Conservation (phyloP, 129 eudicot species). For the Escallonia herrerae region DNA sequence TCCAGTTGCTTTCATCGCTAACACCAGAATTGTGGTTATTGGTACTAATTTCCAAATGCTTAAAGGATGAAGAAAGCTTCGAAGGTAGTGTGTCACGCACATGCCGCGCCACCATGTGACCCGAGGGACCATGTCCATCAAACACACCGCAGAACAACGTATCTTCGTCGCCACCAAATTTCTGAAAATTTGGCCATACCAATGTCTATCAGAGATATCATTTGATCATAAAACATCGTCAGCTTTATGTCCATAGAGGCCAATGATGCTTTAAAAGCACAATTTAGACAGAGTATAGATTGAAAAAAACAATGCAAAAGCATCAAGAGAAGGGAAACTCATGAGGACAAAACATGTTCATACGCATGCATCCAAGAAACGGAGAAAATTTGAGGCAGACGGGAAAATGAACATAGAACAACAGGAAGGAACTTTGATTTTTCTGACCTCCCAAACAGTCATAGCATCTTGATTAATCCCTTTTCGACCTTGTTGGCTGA, state of each 20-base stretch:
- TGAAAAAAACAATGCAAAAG: background rate
- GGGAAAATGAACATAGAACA: background rate
- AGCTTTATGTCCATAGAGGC: background rate
- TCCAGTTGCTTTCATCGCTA: background rate
- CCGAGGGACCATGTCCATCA: conserved; percentile 85
- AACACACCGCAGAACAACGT: conserved; percentile 56
- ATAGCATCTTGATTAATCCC: conserved; percentile 75
- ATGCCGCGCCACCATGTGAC: conserved; percentile 54
- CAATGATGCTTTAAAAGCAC: background rate
- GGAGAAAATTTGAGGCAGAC: background rate
- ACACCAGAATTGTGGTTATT: background rate
- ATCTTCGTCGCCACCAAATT: conserved; percentile 46
- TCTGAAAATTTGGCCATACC: conserved; percentile 18
- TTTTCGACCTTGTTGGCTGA: conserved; percentile 49
- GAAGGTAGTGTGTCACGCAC: conserved; percentile 51
- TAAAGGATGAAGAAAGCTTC: conserved; percentile 28
- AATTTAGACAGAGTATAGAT: background rate
- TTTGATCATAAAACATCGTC: background rate
- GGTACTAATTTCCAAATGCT: conserved; percentile 13
- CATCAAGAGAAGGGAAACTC: background rate
- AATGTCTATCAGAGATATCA: background rate
- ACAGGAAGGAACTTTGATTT: background rate
- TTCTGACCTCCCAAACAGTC: conserved; percentile 83
- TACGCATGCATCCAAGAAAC: background rate
- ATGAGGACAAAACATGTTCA: background rate